Evolutionary conservation across 495 filamentous ascomycete genomes (phyloP).

Genomic region (Hypoxylon rickii): DNA sequence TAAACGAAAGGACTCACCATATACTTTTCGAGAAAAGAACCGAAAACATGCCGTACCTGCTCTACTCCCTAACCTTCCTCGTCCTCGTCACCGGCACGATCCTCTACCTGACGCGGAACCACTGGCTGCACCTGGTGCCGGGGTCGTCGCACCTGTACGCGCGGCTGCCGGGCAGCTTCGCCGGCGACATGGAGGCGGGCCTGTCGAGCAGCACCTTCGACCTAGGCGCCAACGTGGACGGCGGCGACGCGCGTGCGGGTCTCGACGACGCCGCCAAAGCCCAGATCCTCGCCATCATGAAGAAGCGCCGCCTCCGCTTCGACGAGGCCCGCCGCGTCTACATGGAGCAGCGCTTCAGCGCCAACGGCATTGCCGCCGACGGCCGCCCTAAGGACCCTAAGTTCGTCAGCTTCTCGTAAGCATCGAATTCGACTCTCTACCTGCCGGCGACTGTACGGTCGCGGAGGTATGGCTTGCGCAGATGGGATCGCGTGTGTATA

Average conservation of each 20-base stretch:
- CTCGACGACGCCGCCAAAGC: conserved; percentile 78
- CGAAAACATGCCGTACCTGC: conserved; percentile 72
- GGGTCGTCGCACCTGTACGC: conserved; percentile 69
- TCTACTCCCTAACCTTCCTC: conserved; percentile 73
- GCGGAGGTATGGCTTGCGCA: neutral
- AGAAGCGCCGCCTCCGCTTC: conserved; percentile 71
- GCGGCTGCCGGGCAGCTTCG: conserved; percentile 74
- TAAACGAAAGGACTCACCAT: neutral
- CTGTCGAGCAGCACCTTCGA: conserved; percentile 82
- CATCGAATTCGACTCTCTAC: neutral
- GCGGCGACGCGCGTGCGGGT: conserved; percentile 75
- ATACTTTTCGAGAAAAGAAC: too few relatives aligned
- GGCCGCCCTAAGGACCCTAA: conserved; percentile 90
- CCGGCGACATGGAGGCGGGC: conserved; percentile 81
- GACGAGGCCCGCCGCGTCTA: conserved; percentile 89
- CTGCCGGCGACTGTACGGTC: neutral
- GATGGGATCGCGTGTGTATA: conserved; percentile 1
- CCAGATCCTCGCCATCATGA: conserved; percentile 89
- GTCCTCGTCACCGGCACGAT: conserved; percentile 63
- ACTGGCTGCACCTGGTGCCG: conserved; percentile 70
- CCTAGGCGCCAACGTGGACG: conserved; percentile 74
- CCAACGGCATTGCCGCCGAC: conserved; percentile 85
- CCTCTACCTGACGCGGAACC: conserved; percentile 77
- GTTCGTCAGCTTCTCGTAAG: conserved; percentile 86
- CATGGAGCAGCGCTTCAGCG: conserved; percentile 80